Percentiles rank a stretch among this genome's conserved stretches.
Conservation (phyloP, 306 rosid genomes). For the Luffa aegyptiaca region DNA sequence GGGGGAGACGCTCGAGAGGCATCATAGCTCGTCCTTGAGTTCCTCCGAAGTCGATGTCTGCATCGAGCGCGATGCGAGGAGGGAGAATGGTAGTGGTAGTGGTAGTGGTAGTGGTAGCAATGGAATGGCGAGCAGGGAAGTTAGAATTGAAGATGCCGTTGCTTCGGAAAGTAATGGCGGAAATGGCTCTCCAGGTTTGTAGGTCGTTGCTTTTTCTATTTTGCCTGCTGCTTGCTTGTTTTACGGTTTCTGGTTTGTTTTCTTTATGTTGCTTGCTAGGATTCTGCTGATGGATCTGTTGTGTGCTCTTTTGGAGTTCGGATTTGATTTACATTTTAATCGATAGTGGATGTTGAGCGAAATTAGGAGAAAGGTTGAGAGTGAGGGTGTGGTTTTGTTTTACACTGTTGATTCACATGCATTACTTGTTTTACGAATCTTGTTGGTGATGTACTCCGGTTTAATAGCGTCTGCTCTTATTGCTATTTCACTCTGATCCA, state of each 20-base stretch:
- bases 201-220: neutral
- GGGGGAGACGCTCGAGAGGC: neutral
- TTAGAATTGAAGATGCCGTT: neutral
- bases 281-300: neutral
- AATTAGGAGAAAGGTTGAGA: neutral
- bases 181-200: conserved; percentile 10
- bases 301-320: neutral
- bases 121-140: neutral
- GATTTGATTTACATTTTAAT: neutral
- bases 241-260: neutral
- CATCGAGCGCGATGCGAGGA: neutral
- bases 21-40: neutral
- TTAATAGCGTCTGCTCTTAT: neutral
- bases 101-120: neutral
- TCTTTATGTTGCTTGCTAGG: neutral
- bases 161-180: neutral
- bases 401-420: neutral
- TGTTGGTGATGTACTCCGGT: neutral
- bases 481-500: neutral
- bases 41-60: neutral
- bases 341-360: neutral
- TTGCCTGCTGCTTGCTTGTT: neutral
- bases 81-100: conserved; percentile 3
- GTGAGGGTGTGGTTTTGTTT: neutral
- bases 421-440: neutral